Evolutionary conservation across 2,329 filamentous ascomycete species (phyloP).

Genomic region (Stagonosporopsis vannaccii): DNA sequence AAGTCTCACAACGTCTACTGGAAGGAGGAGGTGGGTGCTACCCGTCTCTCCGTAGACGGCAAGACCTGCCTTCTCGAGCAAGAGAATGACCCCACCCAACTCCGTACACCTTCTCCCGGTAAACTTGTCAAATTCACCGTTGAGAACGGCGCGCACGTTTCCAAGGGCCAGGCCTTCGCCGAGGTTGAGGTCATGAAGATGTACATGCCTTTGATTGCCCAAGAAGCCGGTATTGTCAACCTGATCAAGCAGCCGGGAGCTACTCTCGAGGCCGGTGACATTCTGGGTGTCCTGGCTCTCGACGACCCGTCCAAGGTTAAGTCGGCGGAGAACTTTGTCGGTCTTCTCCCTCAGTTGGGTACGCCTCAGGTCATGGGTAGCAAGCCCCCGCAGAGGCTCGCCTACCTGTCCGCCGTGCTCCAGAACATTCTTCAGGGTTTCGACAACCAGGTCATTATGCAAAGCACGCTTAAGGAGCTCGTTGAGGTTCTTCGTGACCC

Average conservation of each 20-base stretch:
- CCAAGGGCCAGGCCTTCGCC: slow-evolving; percentile 89
- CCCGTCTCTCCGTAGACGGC: slow-evolving; percentile 93
- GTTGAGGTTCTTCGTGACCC: slow-evolving; percentile 89
- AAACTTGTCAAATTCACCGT: slow-evolving; percentile 98
- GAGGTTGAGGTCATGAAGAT: slow-evolving; percentile 99
- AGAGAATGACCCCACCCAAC: slow-evolving; percentile 97
- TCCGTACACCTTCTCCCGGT: slow-evolving; percentile 91
- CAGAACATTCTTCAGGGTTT: slow-evolving; percentile 90
- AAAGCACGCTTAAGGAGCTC: slow-evolving; percentile 81
- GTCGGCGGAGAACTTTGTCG: slow-evolving; percentile 92
- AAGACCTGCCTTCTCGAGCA: slow-evolving; percentile 98
- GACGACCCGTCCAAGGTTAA: slow-evolving; percentile 97
- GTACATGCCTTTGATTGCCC: slow-evolving; percentile 98
- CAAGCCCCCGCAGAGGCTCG: slow-evolving; percentile 90
- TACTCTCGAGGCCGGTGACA: slow-evolving; percentile 97
- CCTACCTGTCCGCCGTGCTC: slow-evolving; percentile 77
- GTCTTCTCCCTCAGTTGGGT: slow-evolving; percentile 86
- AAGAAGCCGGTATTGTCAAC: slow-evolving; percentile 95
- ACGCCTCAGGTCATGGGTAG: slow-evolving; percentile 85
- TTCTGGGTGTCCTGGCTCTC: slow-evolving; percentile 93
- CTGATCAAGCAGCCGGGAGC: slow-evolving; percentile 99
- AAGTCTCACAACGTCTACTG: slow-evolving; percentile 99
- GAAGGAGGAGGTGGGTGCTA: slow-evolving; percentile 98
- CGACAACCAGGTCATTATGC: slow-evolving; percentile 98
- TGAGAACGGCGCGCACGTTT: slow-evolving; percentile 92